phyloP scores from a whole-genome alignment of 768 basidiomycete species.

The Leccinum longicurvipes region DNA sequence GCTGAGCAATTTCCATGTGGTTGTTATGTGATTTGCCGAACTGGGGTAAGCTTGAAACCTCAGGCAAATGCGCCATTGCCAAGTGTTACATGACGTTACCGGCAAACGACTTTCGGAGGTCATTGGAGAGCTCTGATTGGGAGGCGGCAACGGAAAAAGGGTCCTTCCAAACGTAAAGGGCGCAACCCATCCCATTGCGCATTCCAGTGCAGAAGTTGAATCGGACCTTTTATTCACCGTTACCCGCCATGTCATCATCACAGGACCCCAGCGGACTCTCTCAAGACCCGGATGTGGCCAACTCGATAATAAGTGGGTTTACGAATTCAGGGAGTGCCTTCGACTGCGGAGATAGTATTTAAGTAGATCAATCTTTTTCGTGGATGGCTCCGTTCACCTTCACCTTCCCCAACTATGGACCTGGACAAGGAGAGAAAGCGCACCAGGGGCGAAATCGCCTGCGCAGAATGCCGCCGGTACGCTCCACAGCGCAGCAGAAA shows the following conservation, averaged over 20 bases:
- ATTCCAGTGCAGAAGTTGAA: not conserved
- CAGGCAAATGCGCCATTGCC: too few relatives aligned
- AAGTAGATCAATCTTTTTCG: not conserved
- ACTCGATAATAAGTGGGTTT: not conserved
- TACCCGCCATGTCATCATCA: not conserved
- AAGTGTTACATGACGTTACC: too few relatives aligned
- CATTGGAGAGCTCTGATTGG: too few relatives aligned
- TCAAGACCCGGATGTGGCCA: not conserved
- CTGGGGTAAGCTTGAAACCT: too few relatives aligned
- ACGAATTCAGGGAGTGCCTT: not conserved
- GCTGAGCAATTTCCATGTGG: not conserved
- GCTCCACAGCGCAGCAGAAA: not conserved
- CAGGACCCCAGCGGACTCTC: not conserved
- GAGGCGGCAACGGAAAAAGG: not conserved
- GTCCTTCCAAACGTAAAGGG: not conserved
- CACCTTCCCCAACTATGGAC: constrained; percentile 7
- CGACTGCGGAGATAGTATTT: constrained; percentile 7
- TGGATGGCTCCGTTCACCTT: not conserved
- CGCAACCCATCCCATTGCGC: too few relatives aligned
- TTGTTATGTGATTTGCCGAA: not conserved
- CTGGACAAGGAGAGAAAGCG: constrained; percentile 23
- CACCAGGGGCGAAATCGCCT: constrained; percentile 28
- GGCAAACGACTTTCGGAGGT: too few relatives aligned
- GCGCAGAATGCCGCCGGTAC: constrained; percentile 32
- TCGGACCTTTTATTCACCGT: not conserved